These are phyloP conservation scores for Fraxinus albicans DNA, from an alignment of 305 asterid genomes.

Conservation along the genomic window DNA sequence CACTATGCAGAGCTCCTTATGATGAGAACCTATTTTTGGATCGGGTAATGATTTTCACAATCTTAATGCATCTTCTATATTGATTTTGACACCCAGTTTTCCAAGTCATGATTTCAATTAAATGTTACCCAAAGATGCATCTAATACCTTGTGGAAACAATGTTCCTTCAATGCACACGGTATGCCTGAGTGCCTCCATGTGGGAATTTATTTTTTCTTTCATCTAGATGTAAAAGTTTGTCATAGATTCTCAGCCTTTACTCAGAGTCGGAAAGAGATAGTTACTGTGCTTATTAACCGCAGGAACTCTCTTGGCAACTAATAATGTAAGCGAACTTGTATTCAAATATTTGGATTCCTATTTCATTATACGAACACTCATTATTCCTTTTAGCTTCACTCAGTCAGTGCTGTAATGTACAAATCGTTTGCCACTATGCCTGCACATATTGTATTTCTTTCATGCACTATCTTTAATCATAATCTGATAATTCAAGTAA, in stretches of 20 bases:
- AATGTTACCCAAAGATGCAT: background rate
- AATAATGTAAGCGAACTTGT: background rate
- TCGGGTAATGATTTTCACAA: slow-evolving; percentile 48
- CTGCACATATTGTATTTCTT: background rate
- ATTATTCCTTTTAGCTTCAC: background rate
- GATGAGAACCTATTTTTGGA: slow-evolving; percentile 78
- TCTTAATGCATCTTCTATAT: slow-evolving; percentile 15
- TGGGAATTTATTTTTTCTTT: background rate
- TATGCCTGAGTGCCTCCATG: background rate
- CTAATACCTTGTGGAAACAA: background rate
- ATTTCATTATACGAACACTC: background rate
- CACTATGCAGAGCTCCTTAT: slow-evolving; percentile 56
- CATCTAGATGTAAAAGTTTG: background rate
- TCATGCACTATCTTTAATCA: background rate
- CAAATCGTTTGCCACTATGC: background rate
- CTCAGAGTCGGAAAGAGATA: background rate
- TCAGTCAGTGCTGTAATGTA: background rate
- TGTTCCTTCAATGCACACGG: background rate
- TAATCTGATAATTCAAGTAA: background rate
- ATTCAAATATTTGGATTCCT: background rate
- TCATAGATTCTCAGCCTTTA: background rate
- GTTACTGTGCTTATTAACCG: background rate
- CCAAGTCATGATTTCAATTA: background rate
- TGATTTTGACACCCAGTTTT: slow-evolving; percentile 5
- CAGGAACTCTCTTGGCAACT: background rate